phyloP scores from a whole-genome alignment of 805 yeast genomes.

The Clavispora santaluciae region DNA sequence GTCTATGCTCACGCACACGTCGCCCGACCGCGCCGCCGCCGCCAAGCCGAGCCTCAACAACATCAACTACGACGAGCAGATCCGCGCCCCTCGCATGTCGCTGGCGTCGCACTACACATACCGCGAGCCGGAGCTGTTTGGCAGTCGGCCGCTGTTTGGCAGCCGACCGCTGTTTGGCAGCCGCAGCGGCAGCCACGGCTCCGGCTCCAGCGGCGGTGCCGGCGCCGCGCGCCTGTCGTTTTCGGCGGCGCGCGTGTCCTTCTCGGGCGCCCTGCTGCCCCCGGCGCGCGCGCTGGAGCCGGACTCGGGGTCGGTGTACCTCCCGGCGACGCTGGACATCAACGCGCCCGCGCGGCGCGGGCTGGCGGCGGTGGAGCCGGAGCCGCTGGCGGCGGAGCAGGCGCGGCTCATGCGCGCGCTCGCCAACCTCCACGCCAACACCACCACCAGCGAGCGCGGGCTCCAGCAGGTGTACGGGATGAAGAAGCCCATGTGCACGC shows the following conservation, averaged over 20 bases:
- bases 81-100: constrained; percentile 52
- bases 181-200: too few relatives aligned
- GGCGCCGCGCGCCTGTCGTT: neutral
- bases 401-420: constrained; percentile 17
- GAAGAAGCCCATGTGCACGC: constrained; percentile 44
- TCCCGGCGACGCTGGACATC: constrained; percentile 14
- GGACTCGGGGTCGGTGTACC: constrained; percentile 1
- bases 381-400: neutral
- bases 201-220: neutral
- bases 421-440: constrained; percentile 12
- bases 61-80: constrained; percentile 48
- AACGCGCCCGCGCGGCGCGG: constrained; percentile 14
- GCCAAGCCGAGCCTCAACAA: constrained; percentile 14
- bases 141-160: neutral
- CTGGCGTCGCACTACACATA: constrained; percentile 25
- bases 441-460: constrained; percentile 8
- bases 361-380: constrained; percentile 12
- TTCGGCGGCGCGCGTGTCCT: too few relatives aligned
- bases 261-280: too few relatives aligned
- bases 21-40: constrained; percentile 3
- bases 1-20: neutral
- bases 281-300: neutral
- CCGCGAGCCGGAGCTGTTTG: constrained; percentile 9
- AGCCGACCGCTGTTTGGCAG: too few relatives aligned
- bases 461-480: constrained; percentile 41